Percentiles rank a stretch among this genome's conserved stretches.
Evolutionary conservation across 2,329 filamentous ascomycete species (phyloP).

Genomic region (Neopestalotiopsis clavispora): DNA sequence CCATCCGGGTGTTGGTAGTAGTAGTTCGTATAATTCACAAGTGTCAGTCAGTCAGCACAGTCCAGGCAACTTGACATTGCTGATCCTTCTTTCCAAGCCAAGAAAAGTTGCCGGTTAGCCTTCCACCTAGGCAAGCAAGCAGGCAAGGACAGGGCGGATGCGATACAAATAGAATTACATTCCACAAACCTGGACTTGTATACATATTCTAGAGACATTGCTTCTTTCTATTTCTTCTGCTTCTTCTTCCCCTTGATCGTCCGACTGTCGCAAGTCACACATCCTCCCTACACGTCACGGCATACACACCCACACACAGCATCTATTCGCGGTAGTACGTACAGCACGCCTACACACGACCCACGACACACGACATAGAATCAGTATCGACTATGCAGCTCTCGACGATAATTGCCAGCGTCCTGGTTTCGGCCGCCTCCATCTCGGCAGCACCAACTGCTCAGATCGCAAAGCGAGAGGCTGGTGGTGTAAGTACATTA

Average conservation of each 20-base stretch:
- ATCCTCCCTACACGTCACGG: neutral
- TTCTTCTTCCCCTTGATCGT: neutral
- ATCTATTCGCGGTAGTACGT: neutral
- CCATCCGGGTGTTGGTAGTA: neutral
- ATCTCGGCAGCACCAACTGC: constrained; percentile 29
- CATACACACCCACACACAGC: neutral
- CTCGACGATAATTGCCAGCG: constrained; percentile 25
- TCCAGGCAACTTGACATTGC: constrained; percentile 8
- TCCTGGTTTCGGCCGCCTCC: constrained; percentile 28
- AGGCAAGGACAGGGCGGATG: neutral
- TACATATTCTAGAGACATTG: neutral
- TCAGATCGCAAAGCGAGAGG: constrained; percentile 44
- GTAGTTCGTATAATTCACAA: neutral
- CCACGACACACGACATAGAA: neutral
- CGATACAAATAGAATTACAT: constrained; percentile 14
- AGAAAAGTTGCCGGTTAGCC: neutral
- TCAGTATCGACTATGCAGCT: constrained; percentile 31
- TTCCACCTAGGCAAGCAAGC: no score
- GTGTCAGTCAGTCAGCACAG: neutral
- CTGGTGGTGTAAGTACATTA: constrained; percentile 50
- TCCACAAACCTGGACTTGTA: neutral
- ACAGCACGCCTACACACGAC: neutral
- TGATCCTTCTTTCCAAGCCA: neutral
- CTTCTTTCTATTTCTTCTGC: neutral
- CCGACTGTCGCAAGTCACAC: neutral